Conservation (phyloP, 108 stramenopile species). For the Licmophora abbreviata region DNA sequence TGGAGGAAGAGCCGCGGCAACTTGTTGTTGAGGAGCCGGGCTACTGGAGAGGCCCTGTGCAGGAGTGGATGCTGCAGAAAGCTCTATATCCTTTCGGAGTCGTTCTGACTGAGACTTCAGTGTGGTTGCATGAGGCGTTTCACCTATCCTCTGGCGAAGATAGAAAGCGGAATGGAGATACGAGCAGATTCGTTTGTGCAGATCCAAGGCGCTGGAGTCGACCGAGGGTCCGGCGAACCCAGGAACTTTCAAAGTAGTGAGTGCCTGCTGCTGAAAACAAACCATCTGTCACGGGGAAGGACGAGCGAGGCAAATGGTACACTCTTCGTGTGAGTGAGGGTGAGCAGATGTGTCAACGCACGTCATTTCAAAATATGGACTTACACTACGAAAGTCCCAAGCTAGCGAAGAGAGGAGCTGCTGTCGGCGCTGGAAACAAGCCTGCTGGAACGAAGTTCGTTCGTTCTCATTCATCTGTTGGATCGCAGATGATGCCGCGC, state of each 20-base stretch:
- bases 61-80: too few relatives aligned
- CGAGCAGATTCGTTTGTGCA: conserved; percentile 66
- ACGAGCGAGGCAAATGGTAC: too few relatives aligned
- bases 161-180: conserved; percentile 83
- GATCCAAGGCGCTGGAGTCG: conserved; percentile 39
- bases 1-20: too few relatives aligned
- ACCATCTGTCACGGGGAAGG: too few relatives aligned
- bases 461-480: conserved; percentile 61
- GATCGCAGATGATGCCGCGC: conserved; percentile 48
- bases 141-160: conserved; percentile 59
- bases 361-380: too few relatives aligned
- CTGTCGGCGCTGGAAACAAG: conserved; percentile 50
- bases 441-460: conserved; percentile 37
- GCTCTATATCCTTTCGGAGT: conserved; percentile 30
- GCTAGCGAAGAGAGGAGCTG: conserved; percentile 36
- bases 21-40: too few relatives aligned
- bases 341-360: too few relatives aligned
- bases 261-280: conserved; percentile 54
- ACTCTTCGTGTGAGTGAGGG: too few relatives aligned
- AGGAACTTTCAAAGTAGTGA: conserved; percentile 58
- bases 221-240: conserved; percentile 77
- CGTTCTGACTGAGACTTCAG: conserved; percentile 54
- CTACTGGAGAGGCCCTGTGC: too few relatives aligned
- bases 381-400: conserved; percentile 80
- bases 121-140: conserved; percentile 56